Conservation (phyloP, 345 rosid genomes). For the Pistacia atlantica region DNA sequence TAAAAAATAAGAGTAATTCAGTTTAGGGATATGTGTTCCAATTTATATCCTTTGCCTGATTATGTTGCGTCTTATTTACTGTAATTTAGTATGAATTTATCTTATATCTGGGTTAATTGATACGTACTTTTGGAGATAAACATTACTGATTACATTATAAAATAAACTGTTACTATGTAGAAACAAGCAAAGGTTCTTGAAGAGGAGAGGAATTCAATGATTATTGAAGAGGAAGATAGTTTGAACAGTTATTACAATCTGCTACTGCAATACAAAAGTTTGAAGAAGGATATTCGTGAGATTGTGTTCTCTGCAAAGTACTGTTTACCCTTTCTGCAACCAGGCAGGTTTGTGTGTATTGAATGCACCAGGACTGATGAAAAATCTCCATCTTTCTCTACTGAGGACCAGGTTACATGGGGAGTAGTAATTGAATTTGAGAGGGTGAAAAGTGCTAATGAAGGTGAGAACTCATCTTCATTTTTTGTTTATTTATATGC, state of each 20-base stretch:
- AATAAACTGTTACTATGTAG: slow-evolving; percentile 43
- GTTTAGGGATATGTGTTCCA: not conserved
- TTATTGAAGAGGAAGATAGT: slow-evolving; percentile 93
- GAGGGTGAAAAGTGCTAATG: slow-evolving; percentile 60
- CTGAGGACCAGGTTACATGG: slow-evolving; percentile 79
- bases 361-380: slow-evolving; percentile 56
- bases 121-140: not conserved
- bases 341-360: slow-evolving; percentile 75
- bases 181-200: slow-evolving; percentile 73
- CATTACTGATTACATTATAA: slow-evolving; percentile 5
- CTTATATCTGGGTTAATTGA: not conserved
- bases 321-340: slow-evolving; percentile 82
- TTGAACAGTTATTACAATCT: slow-evolving; percentile 77
- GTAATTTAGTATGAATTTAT: not conserved
- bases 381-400: slow-evolving; percentile 57
- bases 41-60: not conserved
- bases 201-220: slow-evolving; percentile 87
- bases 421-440: slow-evolving; percentile 80
- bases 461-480: slow-evolving; percentile 48
- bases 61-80: not conserved
- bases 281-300: slow-evolving; percentile 78
- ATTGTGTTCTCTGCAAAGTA: slow-evolving; percentile 80
- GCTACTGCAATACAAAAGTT: slow-evolving; percentile 66
- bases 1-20: not conserved
- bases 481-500: no score